These are phyloP conservation scores for Polytolypa hystricis DNA, from an alignment of 2,329 filamentous ascomycete genomes.

Conservation along the genomic window DNA sequence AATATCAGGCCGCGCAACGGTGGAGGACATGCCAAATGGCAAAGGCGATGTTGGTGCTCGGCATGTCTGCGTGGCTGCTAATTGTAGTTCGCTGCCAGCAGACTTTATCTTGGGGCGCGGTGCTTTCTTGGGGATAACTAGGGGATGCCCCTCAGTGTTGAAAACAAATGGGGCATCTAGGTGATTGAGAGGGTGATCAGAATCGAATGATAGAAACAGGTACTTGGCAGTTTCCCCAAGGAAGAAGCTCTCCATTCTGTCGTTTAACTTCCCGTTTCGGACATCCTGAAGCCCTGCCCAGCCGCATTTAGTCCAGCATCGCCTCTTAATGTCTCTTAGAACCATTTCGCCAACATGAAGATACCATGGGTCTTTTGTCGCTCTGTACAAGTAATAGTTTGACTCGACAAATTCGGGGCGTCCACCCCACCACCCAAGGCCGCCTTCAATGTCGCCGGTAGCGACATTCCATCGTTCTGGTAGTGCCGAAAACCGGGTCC, in stretches of 20 bases:
- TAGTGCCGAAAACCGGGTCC: conserved; percentile 87
- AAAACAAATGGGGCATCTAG: conserved; percentile 85
- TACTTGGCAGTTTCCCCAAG: conserved; percentile 95
- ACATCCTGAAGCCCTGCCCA: conserved; percentile 87
- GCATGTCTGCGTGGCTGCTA: conserved; percentile 40
- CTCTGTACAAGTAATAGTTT: conserved; percentile 89
- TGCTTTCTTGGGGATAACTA: conserved; percentile 57
- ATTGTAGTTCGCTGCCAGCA: conserved; percentile 6
- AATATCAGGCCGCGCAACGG: conserved; percentile 66
- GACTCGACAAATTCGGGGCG: conserved; percentile 96
- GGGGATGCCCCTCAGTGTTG: conserved; percentile 87
- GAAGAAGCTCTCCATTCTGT: conserved; percentile 99
- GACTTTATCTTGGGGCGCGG: conserved; percentile 6
- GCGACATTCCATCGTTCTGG: conserved; percentile 89
- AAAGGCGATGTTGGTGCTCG: conserved; percentile 48
- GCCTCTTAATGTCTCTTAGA: conserved; percentile 70
- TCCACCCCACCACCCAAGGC: conserved; percentile 88
- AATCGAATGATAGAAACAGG: conserved; percentile 80
- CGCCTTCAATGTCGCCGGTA: conserved; percentile 72
- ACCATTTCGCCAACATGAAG: conserved; percentile 94
- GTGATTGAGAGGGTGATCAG: conserved; percentile 74
- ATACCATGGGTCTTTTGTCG: conserved; percentile 92
- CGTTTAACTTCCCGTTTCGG: conserved; percentile 69
- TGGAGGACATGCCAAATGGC: conserved; percentile 65
- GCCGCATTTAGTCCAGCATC: conserved; percentile 83